Evolutionary conservation across 257 asterid species (phyloP).

Genomic region (Penstemon barbatus): DNA sequence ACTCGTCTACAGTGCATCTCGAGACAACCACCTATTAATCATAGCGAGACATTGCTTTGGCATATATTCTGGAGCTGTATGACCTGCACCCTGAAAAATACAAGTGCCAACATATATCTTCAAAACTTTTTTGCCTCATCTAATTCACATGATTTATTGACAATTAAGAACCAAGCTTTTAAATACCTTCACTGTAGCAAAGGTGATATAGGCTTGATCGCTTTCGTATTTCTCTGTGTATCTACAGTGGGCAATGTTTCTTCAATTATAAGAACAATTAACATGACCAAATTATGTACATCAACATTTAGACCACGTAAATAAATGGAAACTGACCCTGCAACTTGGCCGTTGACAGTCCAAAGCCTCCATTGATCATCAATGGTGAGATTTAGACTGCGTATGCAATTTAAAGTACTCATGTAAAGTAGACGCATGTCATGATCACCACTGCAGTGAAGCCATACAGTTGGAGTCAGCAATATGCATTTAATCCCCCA

Average conservation of each 20-base stretch:
- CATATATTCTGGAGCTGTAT: slow-evolving; percentile 39
- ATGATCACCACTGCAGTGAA: slow-evolving; percentile 32
- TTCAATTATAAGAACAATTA: too few species aligned
- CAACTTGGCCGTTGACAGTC: slow-evolving; percentile 44
- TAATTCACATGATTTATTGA: not conserved
- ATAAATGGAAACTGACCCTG: slow-evolving; percentile 37
- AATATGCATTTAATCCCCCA: too few species aligned
- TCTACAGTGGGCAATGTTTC: slow-evolving; percentile 19
- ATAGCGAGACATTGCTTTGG: slow-evolving; percentile 33
- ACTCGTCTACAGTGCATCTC: slow-evolving; percentile 9
- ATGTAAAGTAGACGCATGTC: slow-evolving; percentile 22
- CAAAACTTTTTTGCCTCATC: not conserved
- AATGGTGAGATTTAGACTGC: slow-evolving; percentile 16
- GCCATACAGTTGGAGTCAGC: not conserved
- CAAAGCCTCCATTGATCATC: slow-evolving; percentile 34
- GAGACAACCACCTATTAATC: slow-evolving; percentile 35
- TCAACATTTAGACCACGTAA: not conserved
- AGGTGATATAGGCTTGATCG: slow-evolving; percentile 32
- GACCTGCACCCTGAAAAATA: slow-evolving; percentile 42
- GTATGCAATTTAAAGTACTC: slow-evolving; percentile 30
- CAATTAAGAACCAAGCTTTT: not conserved
- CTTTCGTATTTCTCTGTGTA: slow-evolving; percentile 35
- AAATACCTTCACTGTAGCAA: slow-evolving; percentile 49
- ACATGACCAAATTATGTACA: not conserved
- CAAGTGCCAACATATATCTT: too few species aligned